A percentile compares a stretch with the other conserved stretches of the same genome.
phyloP scores from a whole-genome alignment of 129 eudicot genomes.

The Flaveria bidentis region DNA sequence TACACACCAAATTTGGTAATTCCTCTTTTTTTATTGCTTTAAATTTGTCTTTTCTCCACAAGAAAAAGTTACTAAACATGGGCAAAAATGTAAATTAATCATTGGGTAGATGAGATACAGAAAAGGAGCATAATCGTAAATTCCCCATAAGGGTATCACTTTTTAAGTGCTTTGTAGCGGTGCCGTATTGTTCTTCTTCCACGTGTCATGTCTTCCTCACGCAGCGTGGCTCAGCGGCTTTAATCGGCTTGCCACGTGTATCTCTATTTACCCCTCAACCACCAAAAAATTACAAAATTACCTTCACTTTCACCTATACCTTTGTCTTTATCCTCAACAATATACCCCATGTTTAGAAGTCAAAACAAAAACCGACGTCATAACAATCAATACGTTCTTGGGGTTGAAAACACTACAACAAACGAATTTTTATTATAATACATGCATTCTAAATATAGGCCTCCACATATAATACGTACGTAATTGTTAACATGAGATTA shows the following conservation, averaged over 20 bases:
- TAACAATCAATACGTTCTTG: conserved; percentile 1
- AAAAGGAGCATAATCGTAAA: background rate
- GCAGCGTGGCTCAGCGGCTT: conserved; percentile 32
- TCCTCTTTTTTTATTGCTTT: background rate
- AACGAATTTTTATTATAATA: background rate
- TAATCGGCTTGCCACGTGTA: conserved; percentile 21
- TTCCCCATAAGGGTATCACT: background rate
- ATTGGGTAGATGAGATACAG: conserved; percentile 14
- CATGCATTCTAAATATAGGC: conserved; percentile 10
- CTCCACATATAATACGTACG: background rate
- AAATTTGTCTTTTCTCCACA: conserved; percentile 12
- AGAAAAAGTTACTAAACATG: background rate
- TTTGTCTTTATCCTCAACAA: conserved; percentile 23
- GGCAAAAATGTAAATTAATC: conserved; percentile 26
- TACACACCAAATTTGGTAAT: background rate
- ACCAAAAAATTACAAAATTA: background rate
- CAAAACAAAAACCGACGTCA: background rate
- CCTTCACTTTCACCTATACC: background rate
- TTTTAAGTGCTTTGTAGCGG: conserved; percentile 5
- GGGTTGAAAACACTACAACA: conserved; percentile 12
- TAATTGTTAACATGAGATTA: background rate
- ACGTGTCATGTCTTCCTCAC: conserved; percentile 26
- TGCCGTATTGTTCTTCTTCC: conserved; percentile 28
- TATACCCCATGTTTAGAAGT: conserved; percentile 18
- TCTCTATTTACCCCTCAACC: background rate